Percentiles rank a stretch among this genome's conserved stretches.
These are phyloP conservation scores for Septoria linicola DNA, from an alignment of 2,329 filamentous ascomycete genomes.

Conservation along the genomic window DNA sequence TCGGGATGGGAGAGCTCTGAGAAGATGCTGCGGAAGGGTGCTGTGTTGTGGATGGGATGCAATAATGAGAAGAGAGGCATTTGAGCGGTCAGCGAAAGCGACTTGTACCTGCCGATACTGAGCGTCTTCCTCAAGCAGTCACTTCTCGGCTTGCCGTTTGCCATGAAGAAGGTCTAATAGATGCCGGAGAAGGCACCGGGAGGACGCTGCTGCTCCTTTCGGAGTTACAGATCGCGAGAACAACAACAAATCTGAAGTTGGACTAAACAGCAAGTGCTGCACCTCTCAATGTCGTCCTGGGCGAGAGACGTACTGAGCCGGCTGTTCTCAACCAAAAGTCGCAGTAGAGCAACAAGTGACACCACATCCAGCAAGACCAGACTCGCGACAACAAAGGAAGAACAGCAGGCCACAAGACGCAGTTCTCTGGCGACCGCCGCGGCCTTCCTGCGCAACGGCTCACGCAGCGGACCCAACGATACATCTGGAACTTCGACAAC, in stretches of 20 bases:
- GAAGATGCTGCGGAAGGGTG: constrained; percentile 12
- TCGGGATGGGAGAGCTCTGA: constrained; percentile 2
- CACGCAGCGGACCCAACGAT: background rate
- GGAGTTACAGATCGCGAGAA: background rate
- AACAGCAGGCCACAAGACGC: background rate
- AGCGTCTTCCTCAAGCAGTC: no score
- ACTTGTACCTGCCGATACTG: no score
- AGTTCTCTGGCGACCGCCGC: constrained; percentile 4
- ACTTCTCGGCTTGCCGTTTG: no score
- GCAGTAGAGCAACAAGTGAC: constrained; percentile 7
- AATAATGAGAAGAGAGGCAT: background rate
- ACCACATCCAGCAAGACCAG: constrained; percentile 1
- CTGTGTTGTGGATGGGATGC: background rate
- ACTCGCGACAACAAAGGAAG: background rate
- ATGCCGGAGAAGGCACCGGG: no score
- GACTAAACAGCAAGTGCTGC: background rate
- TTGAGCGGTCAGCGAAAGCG: no score
- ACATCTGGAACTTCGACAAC: background rate
- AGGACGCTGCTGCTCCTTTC: no score
- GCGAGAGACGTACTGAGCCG: constrained; percentile 5
- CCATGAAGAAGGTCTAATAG: no score
- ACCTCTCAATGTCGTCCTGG: constrained; percentile 3
- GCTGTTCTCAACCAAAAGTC: constrained; percentile 1
- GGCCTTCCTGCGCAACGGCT: background rate
- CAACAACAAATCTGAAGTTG: background rate